Base-by-base conservation (phyloP, 179 eudicot genomes). In the Patellifolia procumbens region DNA sequence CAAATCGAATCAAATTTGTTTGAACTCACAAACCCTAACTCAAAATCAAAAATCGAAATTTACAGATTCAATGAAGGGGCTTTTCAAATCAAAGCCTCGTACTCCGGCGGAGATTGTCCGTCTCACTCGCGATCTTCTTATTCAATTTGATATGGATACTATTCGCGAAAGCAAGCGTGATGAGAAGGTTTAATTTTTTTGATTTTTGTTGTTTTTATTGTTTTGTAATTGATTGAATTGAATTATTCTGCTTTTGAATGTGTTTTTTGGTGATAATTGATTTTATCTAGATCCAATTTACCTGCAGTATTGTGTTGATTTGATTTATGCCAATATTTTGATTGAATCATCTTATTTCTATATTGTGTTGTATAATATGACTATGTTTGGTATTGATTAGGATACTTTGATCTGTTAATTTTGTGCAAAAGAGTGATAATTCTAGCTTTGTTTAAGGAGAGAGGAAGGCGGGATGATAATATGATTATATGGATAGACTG, bases 71-170 rank as follows among this genome's bases (percentile, higher is more conserved):
- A 31, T 92, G 94, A 92, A 92, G 82, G 86, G 88, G 26, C 81
- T 94, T 53, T 94, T 94, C 81, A 94, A 94, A 89, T 84, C 96
- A 15, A 94, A 91, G 74, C 96, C 97, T 1, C 86, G 83, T 42
- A 94, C 98, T 51, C 98, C 98, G 3, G 88, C 77, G 16, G 98
- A 94, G 79, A 75, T 89, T 13, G 98, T 91, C 51, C 87, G 96
- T 7, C 88, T 78, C 35, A 80, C 94, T 0, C 92, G 98, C 1
- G 98, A 94, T 82, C 92, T 91, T 22, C 93, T 94, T 34, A 69
- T 80, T 56, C 86, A 81, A 13, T 75, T 68, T 3, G 94, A 91
- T 66, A 73, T 77, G 19, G 82, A 76, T 75, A 65, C 51, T 62
- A 74, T 78, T 65, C 91, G 90, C 37, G 92, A 85, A 2, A 82